These are phyloP conservation scores for Suhomyces maxii DNA, from an alignment of 1,139 yeast species.

Conservation along the genomic window DNA sequence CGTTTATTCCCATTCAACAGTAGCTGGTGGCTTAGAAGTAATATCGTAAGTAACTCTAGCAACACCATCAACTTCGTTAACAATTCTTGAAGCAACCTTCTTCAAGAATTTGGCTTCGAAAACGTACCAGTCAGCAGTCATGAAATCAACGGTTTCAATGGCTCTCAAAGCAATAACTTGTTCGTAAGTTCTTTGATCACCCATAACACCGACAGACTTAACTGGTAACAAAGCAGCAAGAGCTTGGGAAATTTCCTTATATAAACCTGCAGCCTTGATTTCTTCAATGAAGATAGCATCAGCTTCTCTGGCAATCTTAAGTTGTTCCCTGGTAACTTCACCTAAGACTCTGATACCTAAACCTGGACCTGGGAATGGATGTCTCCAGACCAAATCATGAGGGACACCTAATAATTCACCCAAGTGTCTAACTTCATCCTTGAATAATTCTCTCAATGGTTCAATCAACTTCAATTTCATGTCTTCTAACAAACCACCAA, in stretches of 20 bases:
- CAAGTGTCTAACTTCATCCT: constrained; percentile 95
- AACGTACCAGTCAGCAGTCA: constrained; percentile 99
- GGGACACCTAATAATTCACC: constrained; percentile 96
- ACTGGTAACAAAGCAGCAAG: constrained; percentile 97
- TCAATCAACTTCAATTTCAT: constrained; percentile 98
- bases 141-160: constrained; percentile 94
- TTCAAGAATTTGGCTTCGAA: constrained; percentile 92
- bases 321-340: constrained; percentile 90
- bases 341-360: constrained; percentile 97
- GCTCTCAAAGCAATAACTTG: constrained; percentile 99
- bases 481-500: constrained; percentile 95
- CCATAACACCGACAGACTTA: constrained; percentile 99
- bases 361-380: constrained; percentile 99
- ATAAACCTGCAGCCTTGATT: constrained; percentile 88
- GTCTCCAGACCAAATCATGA: constrained; percentile 98
- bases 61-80: constrained; percentile 97
- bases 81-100: constrained; percentile 92
- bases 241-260: constrained; percentile 93
- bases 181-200: constrained; percentile 98
- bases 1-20: constrained; percentile 97
- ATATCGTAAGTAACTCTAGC: constrained; percentile 98
- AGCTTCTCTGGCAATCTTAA: constrained; percentile 95
- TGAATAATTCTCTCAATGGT: constrained; percentile 96
- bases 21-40: constrained; percentile 98
- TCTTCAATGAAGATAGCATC: constrained; percentile 95